Evolutionary conservation across 2,329 filamentous ascomycete genomes (phyloP).

Genomic region (Macrophomina pseudophaseolina): DNA sequence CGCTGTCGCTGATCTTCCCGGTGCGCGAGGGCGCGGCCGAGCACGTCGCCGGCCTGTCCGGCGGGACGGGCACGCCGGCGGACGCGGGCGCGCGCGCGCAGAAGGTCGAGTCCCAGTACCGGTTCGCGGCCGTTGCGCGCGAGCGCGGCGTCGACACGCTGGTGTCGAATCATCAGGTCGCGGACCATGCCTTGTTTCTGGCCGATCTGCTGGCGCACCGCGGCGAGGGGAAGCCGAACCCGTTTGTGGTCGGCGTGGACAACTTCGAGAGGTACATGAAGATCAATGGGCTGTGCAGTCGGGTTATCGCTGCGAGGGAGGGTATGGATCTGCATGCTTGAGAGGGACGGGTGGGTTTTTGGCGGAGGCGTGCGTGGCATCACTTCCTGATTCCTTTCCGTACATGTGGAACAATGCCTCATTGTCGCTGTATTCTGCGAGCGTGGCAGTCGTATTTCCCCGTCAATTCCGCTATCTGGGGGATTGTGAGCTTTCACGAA

Average conservation of each 20-base stretch:
- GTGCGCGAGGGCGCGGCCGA: not conserved
- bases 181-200: slow-evolving; percentile 29
- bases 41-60: not conserved
- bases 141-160: slow-evolving; percentile 28
- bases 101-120: not conserved
- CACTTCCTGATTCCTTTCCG: too few species aligned
- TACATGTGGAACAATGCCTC: too few species aligned
- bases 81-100: not conserved
- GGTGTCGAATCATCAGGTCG: slow-evolving; percentile 30
- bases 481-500: too few species aligned
- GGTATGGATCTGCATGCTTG: not conserved
- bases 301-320: slow-evolving; percentile 23
- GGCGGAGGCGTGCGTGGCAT: too few species aligned
- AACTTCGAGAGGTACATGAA: slow-evolving; percentile 26
- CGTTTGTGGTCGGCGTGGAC: slow-evolving; percentile 28
- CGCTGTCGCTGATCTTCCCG: not conserved
- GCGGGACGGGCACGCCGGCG: not conserved
- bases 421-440: too few species aligned
- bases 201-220: slow-evolving; percentile 28
- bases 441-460: too few species aligned
- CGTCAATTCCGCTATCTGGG: too few species aligned
- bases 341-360: too few species aligned
- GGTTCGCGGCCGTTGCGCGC: slow-evolving; percentile 10
- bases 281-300: slow-evolving; percentile 28
- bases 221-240: slow-evolving; percentile 20